A percentile compares a stretch with the other conserved stretches of the same genome.
phyloP scores from a whole-genome alignment of 352 stramenopile genomes.

The Phytophthora cryptogea region DNA sequence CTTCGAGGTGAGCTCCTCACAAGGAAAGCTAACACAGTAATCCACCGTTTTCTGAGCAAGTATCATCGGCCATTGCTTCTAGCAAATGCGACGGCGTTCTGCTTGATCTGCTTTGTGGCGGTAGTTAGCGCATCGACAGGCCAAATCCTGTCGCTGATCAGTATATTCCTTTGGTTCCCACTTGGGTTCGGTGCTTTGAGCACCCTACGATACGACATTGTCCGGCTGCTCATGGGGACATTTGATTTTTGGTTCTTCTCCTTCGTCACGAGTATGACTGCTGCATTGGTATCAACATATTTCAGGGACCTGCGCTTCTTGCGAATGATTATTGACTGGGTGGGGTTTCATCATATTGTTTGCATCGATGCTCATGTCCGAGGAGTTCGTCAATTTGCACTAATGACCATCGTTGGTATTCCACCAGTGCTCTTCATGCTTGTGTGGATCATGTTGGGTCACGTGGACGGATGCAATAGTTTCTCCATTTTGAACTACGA shows the following conservation, averaged over 20 bases:
- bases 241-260: conserved; percentile 50
- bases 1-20: conserved; percentile 24
- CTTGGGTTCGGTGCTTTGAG: conserved; percentile 28
- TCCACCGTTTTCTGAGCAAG: conserved; percentile 20
- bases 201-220: conserved; percentile 30
- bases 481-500: conserved; percentile 20
- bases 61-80: conserved; percentile 30
- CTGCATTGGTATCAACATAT: conserved; percentile 21
- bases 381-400: conserved; percentile 21
- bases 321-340: conserved; percentile 26
- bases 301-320: conserved; percentile 29
- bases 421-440: conserved; percentile 20
- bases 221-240: conserved; percentile 28
- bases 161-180: conserved; percentile 21
- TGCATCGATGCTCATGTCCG: conserved; percentile 33
- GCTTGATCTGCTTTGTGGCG: conserved; percentile 22
- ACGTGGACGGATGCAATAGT: conserved; percentile 11
- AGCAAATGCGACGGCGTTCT: conserved; percentile 25
- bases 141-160: conserved; percentile 21
- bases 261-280: conserved; percentile 27
- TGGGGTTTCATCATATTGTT: conserved; percentile 37
- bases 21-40: not conserved
- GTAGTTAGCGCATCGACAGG: conserved; percentile 20
- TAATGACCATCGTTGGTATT: conserved; percentile 20
- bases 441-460: conserved; percentile 21